phyloP scores from a whole-genome alignment of 108 stramenopile species.

The Nitzschia sp. region DNA sequence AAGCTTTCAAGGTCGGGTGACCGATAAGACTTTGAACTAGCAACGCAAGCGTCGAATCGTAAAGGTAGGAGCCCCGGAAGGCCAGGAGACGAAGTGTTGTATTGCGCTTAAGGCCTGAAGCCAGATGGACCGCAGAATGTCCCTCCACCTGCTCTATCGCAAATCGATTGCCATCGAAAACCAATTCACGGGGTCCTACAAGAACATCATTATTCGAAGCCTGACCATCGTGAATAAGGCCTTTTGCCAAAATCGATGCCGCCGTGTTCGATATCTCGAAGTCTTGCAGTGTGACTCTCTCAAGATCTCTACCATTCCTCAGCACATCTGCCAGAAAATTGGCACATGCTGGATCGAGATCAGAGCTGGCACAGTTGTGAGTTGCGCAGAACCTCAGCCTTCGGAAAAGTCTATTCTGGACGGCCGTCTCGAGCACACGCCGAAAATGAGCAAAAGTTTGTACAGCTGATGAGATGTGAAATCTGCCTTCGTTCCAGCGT shows the following conservation, averaged over 20 bases:
- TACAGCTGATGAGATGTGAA: not conserved
- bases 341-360: not conserved
- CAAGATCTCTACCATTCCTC: not conserved
- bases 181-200: conserved; percentile 2
- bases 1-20: not conserved
- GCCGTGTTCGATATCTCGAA: not conserved
- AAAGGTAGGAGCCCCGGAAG: not conserved
- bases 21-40: not conserved
- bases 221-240: not conserved
- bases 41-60: not conserved
- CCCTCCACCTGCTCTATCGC: not conserved
- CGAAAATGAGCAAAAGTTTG: not conserved
- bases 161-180: not conserved
- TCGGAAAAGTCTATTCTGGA: not conserved
- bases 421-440: not conserved
- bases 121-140: not conserved
- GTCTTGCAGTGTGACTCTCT: not conserved
- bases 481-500: conserved; percentile 4
- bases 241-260: not conserved
- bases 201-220: not conserved
- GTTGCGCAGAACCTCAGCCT: not conserved
- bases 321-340: not conserved
- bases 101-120: not conserved
- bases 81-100: not conserved
- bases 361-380: not conserved